Evolutionary conservation across 2,329 filamentous ascomycete genomes (phyloP).

Genomic region (Scortechinia acanthostroma): DNA sequence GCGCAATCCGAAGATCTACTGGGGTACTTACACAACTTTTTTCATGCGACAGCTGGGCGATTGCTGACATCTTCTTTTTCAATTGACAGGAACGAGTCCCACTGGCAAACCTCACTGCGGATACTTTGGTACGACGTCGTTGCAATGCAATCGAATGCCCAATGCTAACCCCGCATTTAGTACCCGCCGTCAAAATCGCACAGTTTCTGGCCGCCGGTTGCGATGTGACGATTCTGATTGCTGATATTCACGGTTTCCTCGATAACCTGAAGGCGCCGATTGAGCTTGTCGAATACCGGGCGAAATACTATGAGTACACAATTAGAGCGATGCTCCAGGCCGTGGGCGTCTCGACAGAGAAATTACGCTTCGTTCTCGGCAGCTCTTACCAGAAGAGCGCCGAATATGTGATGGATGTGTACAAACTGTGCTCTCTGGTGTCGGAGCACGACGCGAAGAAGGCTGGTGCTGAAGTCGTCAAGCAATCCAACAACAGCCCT

Average conservation of each 20-base stretch:
- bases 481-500: constrained; percentile 53
- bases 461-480: constrained; percentile 61
- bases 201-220: constrained; percentile 56
- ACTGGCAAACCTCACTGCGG: constrained; percentile 54
- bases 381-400: constrained; percentile 40
- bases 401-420: constrained; percentile 57
- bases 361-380: constrained; percentile 53
- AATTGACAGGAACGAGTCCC: constrained; percentile 37
- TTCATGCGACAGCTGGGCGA: too few species aligned
- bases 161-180: background rate
- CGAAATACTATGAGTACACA: constrained; percentile 50
- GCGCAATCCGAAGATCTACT: background rate
- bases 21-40: background rate
- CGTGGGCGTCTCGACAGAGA: constrained; percentile 50
- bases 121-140: constrained; percentile 41
- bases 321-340: constrained; percentile 50
- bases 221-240: constrained; percentile 44
- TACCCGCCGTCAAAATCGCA: constrained; percentile 52
- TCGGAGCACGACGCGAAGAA: constrained; percentile 53
- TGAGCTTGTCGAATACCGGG: constrained; percentile 52
- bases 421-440: constrained; percentile 42
- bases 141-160: background rate
- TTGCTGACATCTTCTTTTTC: constrained; percentile 1
- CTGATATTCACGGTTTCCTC: constrained; percentile 42
- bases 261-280: constrained; percentile 49